Percentiles rank a stretch among this genome's conserved stretches.
Conservation (phyloP, 257 asterid genomes). For the Haberlea rhodopensis region DNA sequence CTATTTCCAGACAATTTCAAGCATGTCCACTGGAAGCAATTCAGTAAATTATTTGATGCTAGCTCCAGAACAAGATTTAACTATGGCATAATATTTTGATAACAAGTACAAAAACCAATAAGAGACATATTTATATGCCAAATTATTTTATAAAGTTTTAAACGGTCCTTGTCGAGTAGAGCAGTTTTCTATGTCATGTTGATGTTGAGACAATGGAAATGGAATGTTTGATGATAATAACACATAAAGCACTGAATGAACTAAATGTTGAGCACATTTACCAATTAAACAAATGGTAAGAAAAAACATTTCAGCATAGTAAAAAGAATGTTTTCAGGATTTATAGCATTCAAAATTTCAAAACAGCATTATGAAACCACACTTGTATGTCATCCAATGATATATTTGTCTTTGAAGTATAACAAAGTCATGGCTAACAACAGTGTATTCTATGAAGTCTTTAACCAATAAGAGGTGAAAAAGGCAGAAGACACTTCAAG, state of each 20-base stretch:
- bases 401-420: slow-evolving; percentile 5
- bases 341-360: background rate
- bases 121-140: background rate
- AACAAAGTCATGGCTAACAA: slow-evolving; percentile 18
- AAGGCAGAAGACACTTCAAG: slow-evolving; percentile 23
- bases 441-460: background rate
- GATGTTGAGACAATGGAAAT: background rate
- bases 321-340: background rate
- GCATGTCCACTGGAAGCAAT: background rate
- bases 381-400: background rate
- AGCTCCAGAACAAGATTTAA: background rate
- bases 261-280: too few species aligned
- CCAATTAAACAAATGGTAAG: background rate
- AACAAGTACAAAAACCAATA: background rate
- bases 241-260: background rate
- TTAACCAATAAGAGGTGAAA: slow-evolving; percentile 11
- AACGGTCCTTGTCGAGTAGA: background rate
- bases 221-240: background rate
- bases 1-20: background rate
- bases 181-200: background rate
- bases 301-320: background rate
- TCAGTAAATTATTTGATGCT: too few species aligned
- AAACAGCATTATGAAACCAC: background rate
- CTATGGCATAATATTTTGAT: background rate
- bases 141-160: too few species aligned